These are phyloP conservation scores for Angophora floribunda DNA, from an alignment of 345 rosid genomes.

Conservation along the genomic window DNA sequence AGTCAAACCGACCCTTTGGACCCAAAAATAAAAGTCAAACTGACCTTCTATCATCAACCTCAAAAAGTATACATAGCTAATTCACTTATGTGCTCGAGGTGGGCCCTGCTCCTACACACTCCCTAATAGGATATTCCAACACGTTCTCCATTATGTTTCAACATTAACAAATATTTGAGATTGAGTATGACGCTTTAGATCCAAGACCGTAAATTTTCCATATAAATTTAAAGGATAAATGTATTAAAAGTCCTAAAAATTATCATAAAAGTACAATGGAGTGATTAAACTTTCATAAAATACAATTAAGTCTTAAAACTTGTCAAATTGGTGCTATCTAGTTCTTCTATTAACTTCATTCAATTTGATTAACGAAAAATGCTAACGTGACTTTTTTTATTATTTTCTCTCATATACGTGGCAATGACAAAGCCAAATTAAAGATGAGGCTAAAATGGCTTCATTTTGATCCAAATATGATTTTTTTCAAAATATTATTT, in stretches of 20 bases:
- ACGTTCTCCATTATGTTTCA: not conserved
- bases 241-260: rapidly evolving
- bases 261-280: too few species aligned
- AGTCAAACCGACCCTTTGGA: not conserved
- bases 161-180: not conserved
- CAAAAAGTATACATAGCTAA: not conserved
- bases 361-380: rapidly evolving
- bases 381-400: not conserved
- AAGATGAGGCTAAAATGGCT: not conserved
- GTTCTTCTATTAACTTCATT: rapidly evolving
- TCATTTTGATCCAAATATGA: not conserved
- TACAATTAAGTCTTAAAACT: rapidly evolving
- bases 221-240: not conserved
- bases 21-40: not conserved
- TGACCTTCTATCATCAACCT: not conserved
- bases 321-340: rapidly evolving
- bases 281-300: too few species aligned
- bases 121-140: not conserved
- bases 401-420: too few species aligned
- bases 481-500: too few species aligned
- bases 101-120: not conserved
- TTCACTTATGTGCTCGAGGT: not conserved
- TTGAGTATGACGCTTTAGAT: not conserved
- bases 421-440: not conserved
- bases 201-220: not conserved